Evolutionary conservation across 768 basidiomycete genomes (phyloP), one percentile per base, ranked within the genome.

Genomic region (Serendipita vermifera): DNA sequence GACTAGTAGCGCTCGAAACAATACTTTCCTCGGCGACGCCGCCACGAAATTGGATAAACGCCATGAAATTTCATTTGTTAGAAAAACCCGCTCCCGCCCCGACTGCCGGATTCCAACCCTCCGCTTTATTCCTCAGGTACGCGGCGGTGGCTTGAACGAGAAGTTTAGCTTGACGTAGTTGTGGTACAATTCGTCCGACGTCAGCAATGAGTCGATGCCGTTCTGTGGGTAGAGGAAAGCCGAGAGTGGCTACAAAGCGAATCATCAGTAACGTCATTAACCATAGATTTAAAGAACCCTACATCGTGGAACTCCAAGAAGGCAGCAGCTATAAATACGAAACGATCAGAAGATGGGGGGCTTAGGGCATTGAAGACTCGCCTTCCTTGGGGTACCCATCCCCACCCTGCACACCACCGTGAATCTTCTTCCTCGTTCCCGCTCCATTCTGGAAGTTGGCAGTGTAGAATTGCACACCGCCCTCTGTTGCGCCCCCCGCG

Each of bases 391-490:
- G 68, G 63, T 87, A 86, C 4, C 80, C 77, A 57, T 81, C 77
- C 1, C 78, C 78, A 20, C 73, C 65, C 22, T 83, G 83, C n/a
- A 77, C 78, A 2, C 85, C 84, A 15, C 85, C 84, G 62, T 88
- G 85, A 33, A 85, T 82, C 66, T 76, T 78, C 73, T 87, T 86
- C 40, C 81, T 74, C 31, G 79, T 77, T 14, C 76, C 79, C 15
- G 68, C 64, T 15, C 71, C 66, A 46, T 74, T 67, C 13, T 79
- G 69, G 55, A 77, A 68, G 48, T 76, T 78, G 63, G 81, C 80
- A 2, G 82, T 75, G 64, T 87, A 87, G 62, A 85, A 81, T 76
- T 86, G 85, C 33, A 84, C 74, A 11, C 85, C 85, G 6, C 75
- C 77, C 66, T 88, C 85, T 87, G n/a, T n/a, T n/a, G n/a, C n/a